Evolutionary conservation across 768 basidiomycete genomes (phyloP), one percentile per base, ranked within the genome.

Genomic region (Suillus paluster): DNA sequence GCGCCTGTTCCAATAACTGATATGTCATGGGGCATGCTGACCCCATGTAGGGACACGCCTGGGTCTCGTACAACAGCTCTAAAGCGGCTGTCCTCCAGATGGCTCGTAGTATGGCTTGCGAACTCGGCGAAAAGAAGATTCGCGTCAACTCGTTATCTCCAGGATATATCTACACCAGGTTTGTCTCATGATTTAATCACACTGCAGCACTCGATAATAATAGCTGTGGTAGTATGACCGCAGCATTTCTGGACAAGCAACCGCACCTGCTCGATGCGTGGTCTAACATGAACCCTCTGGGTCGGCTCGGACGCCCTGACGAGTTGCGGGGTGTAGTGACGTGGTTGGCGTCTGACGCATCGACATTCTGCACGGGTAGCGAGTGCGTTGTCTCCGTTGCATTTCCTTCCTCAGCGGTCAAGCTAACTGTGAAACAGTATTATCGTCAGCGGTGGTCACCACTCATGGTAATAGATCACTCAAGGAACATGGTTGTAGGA

Each of bases 101-200:
- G 89, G 86, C 80, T 5, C 84, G 91, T 49, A 91, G 88, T 71
- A 88, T 93, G 89, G 91, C 91, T 4, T 91, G 89, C 69, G 91
- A 93, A 70, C 81, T 93, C 2, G 91, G 89, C 2, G 75, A 70
- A 41, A 78, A 86, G 71, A 75, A 79, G 3, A 91, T 93, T 55
- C 81, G 91, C 4, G 89, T 92, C 62, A 93, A 93, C 72, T n/a
- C n/a, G n/a, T n/a, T n/a, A n/a, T n/a, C n/a, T n/a, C n/a, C n/a
- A n/a, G n/a, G n/a, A 4, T 83, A 90, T 68, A 90, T 92, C 33
- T 89, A 89, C 69, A 92, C 90, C 7, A 80, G 78, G 87, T 87
- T 58, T 45, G 78, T 71, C 8, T 9, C 5, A 42, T 39, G 38
- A 39, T 34, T 30, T 4, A 27, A 17, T 39, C 11, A 11, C 11